Evolutionary conservation across 106 monocot genomes (phyloP).

Genomic region (Dendrobium catenatum): DNA sequence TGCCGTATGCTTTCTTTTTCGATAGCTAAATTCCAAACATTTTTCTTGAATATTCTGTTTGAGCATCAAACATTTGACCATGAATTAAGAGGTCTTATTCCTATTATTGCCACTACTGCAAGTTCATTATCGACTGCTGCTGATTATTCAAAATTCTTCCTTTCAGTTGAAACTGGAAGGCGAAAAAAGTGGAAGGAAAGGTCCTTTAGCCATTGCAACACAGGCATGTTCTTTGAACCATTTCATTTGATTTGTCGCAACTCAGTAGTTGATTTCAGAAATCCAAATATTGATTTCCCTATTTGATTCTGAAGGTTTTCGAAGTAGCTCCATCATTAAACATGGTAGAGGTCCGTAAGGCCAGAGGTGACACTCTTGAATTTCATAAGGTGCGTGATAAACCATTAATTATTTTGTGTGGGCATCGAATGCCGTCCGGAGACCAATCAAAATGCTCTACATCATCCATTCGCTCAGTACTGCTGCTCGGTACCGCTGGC

Average conservation of each 20-base stretch:
- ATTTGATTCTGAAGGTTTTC: constrained; percentile 37
- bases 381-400: constrained; percentile 41
- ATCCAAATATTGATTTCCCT: neutral
- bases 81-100: neutral
- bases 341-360: constrained; percentile 76
- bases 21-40: neutral
- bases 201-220: constrained; percentile 74
- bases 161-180: constrained; percentile 78
- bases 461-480: too few species aligned
- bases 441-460: too few species aligned
- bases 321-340: constrained; percentile 64
- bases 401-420: too few species aligned
- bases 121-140: neutral
- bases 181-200: constrained; percentile 81
- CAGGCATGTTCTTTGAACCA: constrained; percentile 35
- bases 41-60: neutral
- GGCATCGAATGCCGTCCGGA: too few species aligned
- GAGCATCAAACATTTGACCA: neutral
- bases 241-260: neutral
- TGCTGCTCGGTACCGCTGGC: too few species aligned
- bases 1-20: neutral
- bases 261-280: neutral
- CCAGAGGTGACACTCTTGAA: constrained; percentile 62
- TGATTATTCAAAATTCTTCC: neutral
- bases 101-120: neutral